These are phyloP conservation scores for Cryptomeria japonica DNA, from an alignment of 75 land plant genomes.

Conservation along the genomic window DNA sequence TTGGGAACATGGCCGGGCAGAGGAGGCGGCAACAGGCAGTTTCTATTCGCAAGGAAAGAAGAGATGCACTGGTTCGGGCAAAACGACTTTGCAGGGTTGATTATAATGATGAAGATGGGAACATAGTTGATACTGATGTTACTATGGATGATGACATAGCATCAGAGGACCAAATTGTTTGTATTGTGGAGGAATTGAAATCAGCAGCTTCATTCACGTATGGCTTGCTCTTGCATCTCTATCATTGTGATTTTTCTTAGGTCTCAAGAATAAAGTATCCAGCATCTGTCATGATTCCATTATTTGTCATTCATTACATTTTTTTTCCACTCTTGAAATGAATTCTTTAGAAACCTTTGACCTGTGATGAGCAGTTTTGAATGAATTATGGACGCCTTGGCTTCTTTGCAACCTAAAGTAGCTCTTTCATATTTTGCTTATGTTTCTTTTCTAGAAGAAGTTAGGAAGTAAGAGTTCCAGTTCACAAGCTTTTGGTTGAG, in stretches of 20 bases:
- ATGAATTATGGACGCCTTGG: not conserved
- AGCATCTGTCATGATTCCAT: not conserved
- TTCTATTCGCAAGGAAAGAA: slow-evolving; percentile 74
- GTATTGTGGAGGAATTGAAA: slow-evolving; percentile 68
- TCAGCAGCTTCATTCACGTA: slow-evolving; percentile 44
- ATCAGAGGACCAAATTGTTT: slow-evolving; percentile 57
- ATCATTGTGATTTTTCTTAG: not conserved
- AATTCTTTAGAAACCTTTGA: too few relatives aligned
- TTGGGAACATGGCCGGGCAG: slow-evolving; percentile 73
- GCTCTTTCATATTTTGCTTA: not conserved
- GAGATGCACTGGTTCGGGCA: slow-evolving; percentile 83
- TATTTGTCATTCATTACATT: too few relatives aligned
- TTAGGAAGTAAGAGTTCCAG: not conserved
- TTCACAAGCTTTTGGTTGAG: not conserved
- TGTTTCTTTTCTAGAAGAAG: not conserved
- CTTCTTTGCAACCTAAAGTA: not conserved
- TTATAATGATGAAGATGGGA: slow-evolving; percentile 31
- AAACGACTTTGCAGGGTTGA: slow-evolving; percentile 78
- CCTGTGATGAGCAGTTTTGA: too few relatives aligned
- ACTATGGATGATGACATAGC: slow-evolving; percentile 53
- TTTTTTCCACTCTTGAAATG: too few relatives aligned
- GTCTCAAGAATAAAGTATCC: not conserved
- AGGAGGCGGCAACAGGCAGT: slow-evolving; percentile 82
- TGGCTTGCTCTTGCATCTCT: slow-evolving; percentile 1
- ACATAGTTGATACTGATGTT: slow-evolving; percentile 43